Evolutionary conservation across 202 grass and related monocot genomes (phyloP), one percentile per base, ranked within the genome.

Genomic region (Hordeum pubiflorum): DNA sequence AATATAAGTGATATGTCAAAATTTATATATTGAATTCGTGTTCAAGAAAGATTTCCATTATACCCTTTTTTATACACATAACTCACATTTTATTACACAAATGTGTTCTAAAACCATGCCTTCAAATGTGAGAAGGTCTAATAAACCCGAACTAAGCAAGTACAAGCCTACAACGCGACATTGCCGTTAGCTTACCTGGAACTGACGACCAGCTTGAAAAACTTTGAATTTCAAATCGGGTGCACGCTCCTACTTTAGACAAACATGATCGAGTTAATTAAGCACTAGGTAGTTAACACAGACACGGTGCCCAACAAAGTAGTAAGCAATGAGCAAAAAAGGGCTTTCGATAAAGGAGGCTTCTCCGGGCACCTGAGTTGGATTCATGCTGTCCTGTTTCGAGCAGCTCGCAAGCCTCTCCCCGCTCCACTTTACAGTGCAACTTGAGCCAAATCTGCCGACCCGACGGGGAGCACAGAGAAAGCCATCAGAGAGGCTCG

Each of bases 361-460:
- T 34, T 41, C 52, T 76, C 61, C 69, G 5, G 26, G 69, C 69
- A 80, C 81, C 86, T 80, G 76, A 88, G 62, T 88, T 88, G 69
- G 76, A 88, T 84, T 80, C 76, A 54, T 69, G 86, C 54, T 84
- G 76, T 63, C 86, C 29, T 67, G 50, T 79, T 61, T 23, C 2
- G 50, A 80, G 21, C 76, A 80, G 34, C 40, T 88, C 38, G 86
- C 76, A 21, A 2, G 5, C 10, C 4, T 40, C 1, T 37, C 36
- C 6, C 44, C 37, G 58, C 80, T 52, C 75, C 81, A 75, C 76
- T 88, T 88, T 84, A 75, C 55, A 84, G 86, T 41, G 20, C 46
- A 80, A 8, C 32, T 0, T 15, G 1, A 33, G 52, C 55, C 40
- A 27, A 80, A 43, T 40, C 50, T 88, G 81, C 70, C 69, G 54